Evolutionary conservation across 176 grass and related monocot genomes (phyloP).

Genomic region (Musa itinerans): DNA sequence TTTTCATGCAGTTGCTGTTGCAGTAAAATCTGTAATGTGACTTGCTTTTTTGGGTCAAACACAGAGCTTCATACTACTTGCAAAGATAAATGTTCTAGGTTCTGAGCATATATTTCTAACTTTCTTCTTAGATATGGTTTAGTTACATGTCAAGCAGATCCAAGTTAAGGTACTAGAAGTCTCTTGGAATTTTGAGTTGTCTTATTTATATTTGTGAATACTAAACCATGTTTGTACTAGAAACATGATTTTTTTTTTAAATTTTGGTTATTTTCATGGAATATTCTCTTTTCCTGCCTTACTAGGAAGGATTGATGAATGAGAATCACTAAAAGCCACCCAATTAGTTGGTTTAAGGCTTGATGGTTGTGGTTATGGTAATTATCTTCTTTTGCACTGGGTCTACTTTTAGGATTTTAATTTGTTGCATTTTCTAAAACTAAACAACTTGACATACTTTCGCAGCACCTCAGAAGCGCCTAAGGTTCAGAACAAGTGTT

Average conservation of each 20-base stretch:
- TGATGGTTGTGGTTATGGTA: conserved; percentile 11
- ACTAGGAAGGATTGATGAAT: not conserved
- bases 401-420: not conserved
- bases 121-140: not conserved
- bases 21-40: too few relatives aligned
- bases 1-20: too few relatives aligned
- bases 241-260: not conserved
- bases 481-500: conserved; percentile 78
- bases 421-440: conserved; percentile 3
- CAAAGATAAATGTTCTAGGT: not conserved
- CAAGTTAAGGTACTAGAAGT: not conserved
- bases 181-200: not conserved
- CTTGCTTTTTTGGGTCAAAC: not conserved
- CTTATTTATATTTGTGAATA: not conserved
- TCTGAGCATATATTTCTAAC: not conserved
- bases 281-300: not conserved
- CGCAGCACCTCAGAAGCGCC: conserved; percentile 50
- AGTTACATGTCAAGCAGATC: not conserved
- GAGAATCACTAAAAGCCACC: not conserved
- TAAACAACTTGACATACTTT: not conserved
- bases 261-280: not conserved
- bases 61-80: not conserved
- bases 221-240: not conserved
- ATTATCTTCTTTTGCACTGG: not conserved
- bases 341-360: conserved; percentile 2